phyloP scores from a whole-genome alignment of 2,329 filamentous ascomycete genomes.

The Phialocephala sp. region DNA sequence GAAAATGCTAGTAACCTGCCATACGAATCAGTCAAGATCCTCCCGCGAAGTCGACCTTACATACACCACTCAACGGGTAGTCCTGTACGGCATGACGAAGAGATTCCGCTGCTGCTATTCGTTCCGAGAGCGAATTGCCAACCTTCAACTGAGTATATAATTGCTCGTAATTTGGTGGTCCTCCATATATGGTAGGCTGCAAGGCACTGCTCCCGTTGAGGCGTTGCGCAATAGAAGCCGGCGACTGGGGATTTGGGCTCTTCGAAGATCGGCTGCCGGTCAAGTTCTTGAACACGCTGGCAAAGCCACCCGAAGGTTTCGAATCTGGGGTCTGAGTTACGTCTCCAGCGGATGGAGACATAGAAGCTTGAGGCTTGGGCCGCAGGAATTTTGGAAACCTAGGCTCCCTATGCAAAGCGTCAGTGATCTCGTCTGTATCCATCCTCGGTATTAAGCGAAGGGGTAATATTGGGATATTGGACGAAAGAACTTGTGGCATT shows the following conservation, averaged over 20 bases:
- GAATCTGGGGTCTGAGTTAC: slow-evolving; percentile 60
- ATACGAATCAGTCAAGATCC: slow-evolving; percentile 18
- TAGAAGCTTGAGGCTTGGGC: slow-evolving; percentile 46
- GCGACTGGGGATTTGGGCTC: slow-evolving; percentile 49
- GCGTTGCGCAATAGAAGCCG: slow-evolving; percentile 48
- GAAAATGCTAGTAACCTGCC: slow-evolving; percentile 57
- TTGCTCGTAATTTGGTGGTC: slow-evolving; percentile 59
- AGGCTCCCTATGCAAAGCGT: not conserved
- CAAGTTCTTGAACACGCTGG: slow-evolving; percentile 68
- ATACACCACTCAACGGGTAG: slow-evolving; percentile 55
- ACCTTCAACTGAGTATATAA: slow-evolving; percentile 60
- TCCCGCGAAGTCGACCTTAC: slow-evolving; percentile 14
- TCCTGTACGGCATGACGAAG: slow-evolving; percentile 62
- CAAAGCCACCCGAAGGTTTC: slow-evolving; percentile 61
- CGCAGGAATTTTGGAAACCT: not conserved
- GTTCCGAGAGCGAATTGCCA: slow-evolving; percentile 55
- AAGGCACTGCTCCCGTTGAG: slow-evolving; percentile 49
- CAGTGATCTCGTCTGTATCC: slow-evolving; percentile 1
- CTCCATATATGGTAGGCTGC: slow-evolving; percentile 46
- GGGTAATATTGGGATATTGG: not conserved
- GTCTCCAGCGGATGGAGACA: slow-evolving; percentile 66
- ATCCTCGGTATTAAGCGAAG: slow-evolving; percentile 1
- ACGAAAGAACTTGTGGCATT: slow-evolving; percentile 2
- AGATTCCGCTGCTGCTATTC: slow-evolving; percentile 62
- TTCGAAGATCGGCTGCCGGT: slow-evolving; percentile 59